These are phyloP conservation scores for Candida tammaniensis DNA, from an alignment of 805 yeast species.

Conservation along the genomic window DNA sequence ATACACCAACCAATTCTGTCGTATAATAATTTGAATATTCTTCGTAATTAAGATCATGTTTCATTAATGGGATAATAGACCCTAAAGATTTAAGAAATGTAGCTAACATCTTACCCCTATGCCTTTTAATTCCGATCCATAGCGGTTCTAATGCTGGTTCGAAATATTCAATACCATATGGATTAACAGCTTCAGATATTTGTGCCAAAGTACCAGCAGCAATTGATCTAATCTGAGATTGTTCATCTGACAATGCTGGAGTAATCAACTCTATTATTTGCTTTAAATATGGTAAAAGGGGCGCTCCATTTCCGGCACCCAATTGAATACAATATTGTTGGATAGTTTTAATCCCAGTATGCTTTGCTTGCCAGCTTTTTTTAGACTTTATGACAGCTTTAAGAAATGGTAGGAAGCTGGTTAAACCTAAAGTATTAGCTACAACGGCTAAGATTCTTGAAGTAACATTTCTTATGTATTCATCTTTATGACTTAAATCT, in stretches of 20 bases:
- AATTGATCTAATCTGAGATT: slow-evolving; percentile 60
- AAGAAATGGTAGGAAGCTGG: slow-evolving; percentile 70
- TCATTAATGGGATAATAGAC: slow-evolving; percentile 80
- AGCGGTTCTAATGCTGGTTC: slow-evolving; percentile 70
- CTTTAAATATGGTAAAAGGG: slow-evolving; percentile 66
- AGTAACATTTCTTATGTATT: slow-evolving; percentile 70
- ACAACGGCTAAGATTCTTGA: slow-evolving; percentile 82
- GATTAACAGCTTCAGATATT: slow-evolving; percentile 77
- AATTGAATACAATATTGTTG: slow-evolving; percentile 69
- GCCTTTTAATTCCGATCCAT: slow-evolving; percentile 75
- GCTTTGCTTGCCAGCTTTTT: slow-evolving; percentile 78
- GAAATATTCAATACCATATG: slow-evolving; percentile 89
- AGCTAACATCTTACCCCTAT: slow-evolving; percentile 75
- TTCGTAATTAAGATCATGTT: slow-evolving; percentile 43
- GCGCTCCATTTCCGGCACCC: slow-evolving; percentile 56
- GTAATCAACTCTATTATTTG: slow-evolving; percentile 61
- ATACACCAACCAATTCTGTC: slow-evolving; percentile 63
- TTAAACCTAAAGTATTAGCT: slow-evolving; percentile 75
- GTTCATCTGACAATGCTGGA: slow-evolving; percentile 63
- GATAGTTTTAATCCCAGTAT: slow-evolving; percentile 73
- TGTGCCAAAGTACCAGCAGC: slow-evolving; percentile 72
- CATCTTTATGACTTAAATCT: slow-evolving; percentile 80
- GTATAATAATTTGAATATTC: slow-evolving; percentile 81
- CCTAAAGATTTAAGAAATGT: slow-evolving; percentile 78
- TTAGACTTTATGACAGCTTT: slow-evolving; percentile 75